Evolutionary conservation across 148 eudicot genomes (phyloP).

Genomic region (Diospyros kaki): DNA sequence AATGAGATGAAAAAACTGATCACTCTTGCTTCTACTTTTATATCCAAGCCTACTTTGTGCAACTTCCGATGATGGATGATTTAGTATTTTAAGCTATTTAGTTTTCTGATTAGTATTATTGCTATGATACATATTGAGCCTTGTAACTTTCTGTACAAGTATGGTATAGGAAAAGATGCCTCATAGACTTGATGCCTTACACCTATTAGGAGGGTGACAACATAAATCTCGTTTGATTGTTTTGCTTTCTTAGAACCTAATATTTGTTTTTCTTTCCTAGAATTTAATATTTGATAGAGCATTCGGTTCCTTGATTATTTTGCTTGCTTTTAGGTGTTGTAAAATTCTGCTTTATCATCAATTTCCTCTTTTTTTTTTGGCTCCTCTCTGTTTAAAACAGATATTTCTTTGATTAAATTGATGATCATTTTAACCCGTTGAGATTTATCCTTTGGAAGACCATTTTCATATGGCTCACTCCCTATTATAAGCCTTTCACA

Average conservation of each 20-base stretch:
- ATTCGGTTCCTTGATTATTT: too few species aligned
- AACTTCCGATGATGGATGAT: too few species aligned
- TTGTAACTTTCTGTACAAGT: too few species aligned
- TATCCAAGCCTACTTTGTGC: too few species aligned
- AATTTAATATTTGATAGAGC: not conserved
- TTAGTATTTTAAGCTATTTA: too few species aligned
- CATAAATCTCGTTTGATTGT: not conserved
- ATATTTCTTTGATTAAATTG: not conserved
- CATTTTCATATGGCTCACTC: conserved; percentile 2
- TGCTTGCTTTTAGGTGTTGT: not conserved
- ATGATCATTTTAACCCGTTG: not conserved
- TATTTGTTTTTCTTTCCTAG: not conserved
- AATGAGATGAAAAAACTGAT: too few species aligned
- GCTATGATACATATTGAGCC: too few species aligned
- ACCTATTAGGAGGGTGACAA: not conserved
- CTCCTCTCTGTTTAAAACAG: not conserved
- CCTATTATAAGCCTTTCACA: not conserved
- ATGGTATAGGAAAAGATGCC: too few species aligned
- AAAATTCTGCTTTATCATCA: not conserved
- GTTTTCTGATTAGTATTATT: too few species aligned
- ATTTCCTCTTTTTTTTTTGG: not conserved
- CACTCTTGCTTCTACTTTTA: too few species aligned
- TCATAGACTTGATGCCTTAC: too few species aligned
- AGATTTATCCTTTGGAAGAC: not conserved
- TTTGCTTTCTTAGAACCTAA: not conserved